Conservation (phyloP, 2,329 filamentous ascomycete genomes). For the Monosporascus ibericus region DNA sequence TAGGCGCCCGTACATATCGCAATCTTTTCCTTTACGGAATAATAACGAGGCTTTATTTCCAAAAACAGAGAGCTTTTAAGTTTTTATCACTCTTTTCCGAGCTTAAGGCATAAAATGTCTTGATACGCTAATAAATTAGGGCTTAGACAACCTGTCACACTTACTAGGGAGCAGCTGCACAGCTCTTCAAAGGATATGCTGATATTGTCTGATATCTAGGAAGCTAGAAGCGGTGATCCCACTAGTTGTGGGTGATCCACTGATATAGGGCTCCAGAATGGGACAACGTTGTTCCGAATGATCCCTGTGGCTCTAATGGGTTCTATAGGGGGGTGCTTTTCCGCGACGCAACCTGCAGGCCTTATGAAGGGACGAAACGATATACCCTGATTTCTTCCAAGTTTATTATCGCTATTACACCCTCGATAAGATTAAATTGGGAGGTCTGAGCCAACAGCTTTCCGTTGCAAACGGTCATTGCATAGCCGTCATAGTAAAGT, state of each 20-base stretch:
- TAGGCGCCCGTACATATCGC: conserved; percentile 58
- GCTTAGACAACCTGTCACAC: conserved; percentile 42
- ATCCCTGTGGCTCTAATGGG: too few relatives aligned
- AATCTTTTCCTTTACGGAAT: conserved; percentile 62
- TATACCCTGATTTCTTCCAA: conserved; percentile 64
- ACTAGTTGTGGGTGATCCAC: too few relatives aligned
- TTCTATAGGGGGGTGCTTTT: too few relatives aligned
- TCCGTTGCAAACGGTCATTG: conserved; percentile 58
- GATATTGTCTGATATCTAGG: too few relatives aligned
- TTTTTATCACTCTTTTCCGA: conserved; percentile 34
- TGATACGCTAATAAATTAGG: conserved; percentile 38
- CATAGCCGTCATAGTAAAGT: conserved; percentile 40
- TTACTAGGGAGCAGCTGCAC: too few relatives aligned
- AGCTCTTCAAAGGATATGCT: too few relatives aligned
- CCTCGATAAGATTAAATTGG: conserved; percentile 62
- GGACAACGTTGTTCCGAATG: too few relatives aligned
- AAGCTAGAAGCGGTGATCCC: too few relatives aligned
- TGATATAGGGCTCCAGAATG: too few relatives aligned
- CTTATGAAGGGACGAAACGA: conserved; percentile 49
- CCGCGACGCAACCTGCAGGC: too few relatives aligned
- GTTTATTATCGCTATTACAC: conserved; percentile 60
- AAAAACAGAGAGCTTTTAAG: conserved; percentile 34
- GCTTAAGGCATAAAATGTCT: conserved; percentile 28
- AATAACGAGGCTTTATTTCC: conserved; percentile 43
- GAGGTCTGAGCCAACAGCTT: conserved; percentile 58